These are phyloP conservation scores for Fusarium tanahbumbuense DNA, from an alignment of 2,329 filamentous ascomycete genomes.

Conservation along the genomic window DNA sequence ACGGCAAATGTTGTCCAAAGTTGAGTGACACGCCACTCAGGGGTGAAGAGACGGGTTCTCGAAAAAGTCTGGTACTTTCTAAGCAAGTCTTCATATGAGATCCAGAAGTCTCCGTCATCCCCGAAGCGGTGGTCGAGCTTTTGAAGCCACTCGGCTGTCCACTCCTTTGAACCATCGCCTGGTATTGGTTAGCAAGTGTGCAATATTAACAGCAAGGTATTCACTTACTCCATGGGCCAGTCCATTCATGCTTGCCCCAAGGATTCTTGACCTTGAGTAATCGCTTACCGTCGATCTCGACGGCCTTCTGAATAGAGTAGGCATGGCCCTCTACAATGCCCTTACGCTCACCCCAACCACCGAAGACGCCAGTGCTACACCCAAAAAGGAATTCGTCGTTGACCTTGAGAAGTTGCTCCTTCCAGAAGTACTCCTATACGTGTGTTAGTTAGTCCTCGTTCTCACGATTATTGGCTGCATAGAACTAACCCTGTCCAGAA, in stretches of 20 bases:
- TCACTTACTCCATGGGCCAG: slow-evolving; percentile 75
- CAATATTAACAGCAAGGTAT: accelerated
- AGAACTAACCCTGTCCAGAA: slow-evolving; percentile 74
- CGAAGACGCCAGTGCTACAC: slow-evolving; percentile 61
- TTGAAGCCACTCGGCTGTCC: slow-evolving; percentile 82
- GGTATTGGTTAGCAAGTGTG: slow-evolving; percentile 27
- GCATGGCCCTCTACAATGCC: slow-evolving; percentile 70
- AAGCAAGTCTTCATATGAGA: slow-evolving; percentile 69
- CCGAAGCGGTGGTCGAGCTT: slow-evolving; percentile 80
- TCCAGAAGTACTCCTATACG: slow-evolving; percentile 71
- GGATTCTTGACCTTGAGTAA: slow-evolving; percentile 78
- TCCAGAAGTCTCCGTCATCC: slow-evolving; percentile 77
- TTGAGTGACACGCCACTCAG: slow-evolving; percentile 64
- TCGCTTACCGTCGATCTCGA: slow-evolving; percentile 67
- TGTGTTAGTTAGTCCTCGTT: not conserved
- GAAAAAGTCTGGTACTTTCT: slow-evolving; percentile 69
- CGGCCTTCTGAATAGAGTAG: slow-evolving; percentile 71
- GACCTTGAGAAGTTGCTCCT: slow-evolving; percentile 79
- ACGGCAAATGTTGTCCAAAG: slow-evolving; percentile 64
- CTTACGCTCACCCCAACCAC: slow-evolving; percentile 57
- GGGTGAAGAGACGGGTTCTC: slow-evolving; percentile 67
- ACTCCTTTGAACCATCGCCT: slow-evolving; percentile 83
- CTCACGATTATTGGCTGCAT: accelerated
- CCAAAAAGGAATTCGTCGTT: slow-evolving; percentile 82
- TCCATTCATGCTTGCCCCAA: slow-evolving; percentile 86